A percentile compares a stretch with the other conserved stretches of the same genome.
phyloP scores from a whole-genome alignment of 2,329 filamentous ascomycete species.

The Mycosphaerella arachidis region DNA sequence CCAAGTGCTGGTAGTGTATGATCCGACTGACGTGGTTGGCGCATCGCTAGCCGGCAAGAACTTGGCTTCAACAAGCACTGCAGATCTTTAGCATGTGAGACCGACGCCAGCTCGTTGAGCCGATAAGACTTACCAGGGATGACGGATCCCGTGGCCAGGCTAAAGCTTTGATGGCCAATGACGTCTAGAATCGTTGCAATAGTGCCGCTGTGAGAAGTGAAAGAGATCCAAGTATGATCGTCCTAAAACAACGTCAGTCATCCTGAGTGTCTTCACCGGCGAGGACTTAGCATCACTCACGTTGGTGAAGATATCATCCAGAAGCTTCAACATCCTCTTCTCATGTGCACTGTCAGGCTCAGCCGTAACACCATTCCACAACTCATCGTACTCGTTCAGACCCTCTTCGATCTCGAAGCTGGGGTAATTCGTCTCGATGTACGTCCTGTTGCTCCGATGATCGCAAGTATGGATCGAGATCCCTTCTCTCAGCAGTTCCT shows the following conservation, averaged over 20 bases:
- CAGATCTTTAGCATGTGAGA: not conserved
- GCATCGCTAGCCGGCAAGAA: constrained; percentile 34
- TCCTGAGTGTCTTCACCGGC: too few species aligned
- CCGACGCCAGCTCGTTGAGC: not conserved
- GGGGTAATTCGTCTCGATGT: constrained; percentile 53
- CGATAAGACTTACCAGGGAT: constrained; percentile 48
- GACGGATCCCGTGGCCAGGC: constrained; percentile 61
- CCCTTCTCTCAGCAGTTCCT: constrained; percentile 63
- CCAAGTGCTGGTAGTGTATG: constrained; percentile 33
- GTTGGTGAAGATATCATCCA: constrained; percentile 55
- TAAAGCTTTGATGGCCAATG: constrained; percentile 58
- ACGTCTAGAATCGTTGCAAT: constrained; percentile 52
- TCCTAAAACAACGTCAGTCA: constrained; percentile 31
- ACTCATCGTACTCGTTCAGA: constrained; percentile 55
- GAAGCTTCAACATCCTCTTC: constrained; percentile 45
- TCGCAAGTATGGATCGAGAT: constrained; percentile 67
- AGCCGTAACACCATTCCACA: constrained; percentile 49
- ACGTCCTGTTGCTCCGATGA: constrained; percentile 52
- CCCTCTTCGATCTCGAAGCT: constrained; percentile 54
- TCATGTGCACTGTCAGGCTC: constrained; percentile 52
- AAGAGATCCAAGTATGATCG: constrained; percentile 52
- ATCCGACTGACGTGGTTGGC: constrained; percentile 28
- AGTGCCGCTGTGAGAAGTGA: constrained; percentile 59
- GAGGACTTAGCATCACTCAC: too few species aligned
- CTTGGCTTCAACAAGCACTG: constrained; percentile 58